Evolutionary conservation across 2,329 filamentous ascomycete genomes (phyloP), one percentile per base, ranked within the genome.

Genomic region (Amylocarpus encephaloides): DNA sequence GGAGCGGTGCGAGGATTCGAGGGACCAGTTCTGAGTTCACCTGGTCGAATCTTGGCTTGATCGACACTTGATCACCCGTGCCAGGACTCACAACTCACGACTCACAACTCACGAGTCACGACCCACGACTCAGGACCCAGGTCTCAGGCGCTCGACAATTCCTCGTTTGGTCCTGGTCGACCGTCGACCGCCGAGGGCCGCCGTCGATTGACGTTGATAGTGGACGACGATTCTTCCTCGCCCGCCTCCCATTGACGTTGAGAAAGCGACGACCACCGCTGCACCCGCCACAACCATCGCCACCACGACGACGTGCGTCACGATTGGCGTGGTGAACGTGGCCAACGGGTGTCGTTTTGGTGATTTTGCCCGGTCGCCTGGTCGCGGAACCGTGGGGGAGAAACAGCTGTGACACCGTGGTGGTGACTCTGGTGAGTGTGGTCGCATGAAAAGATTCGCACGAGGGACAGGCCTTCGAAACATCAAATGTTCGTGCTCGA

Each of bases 401-500:
- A 19, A 15, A 9, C 12, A 33, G 22, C 15, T 32, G 40, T 39
- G 52, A 47, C 51, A 47, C 46, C 22, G 48, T 53, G 53, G 46
- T 51, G 4, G n/a, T n/a, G n/a, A n/a, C n/a, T n/a, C n/a, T n/a
- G n/a, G n/a, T n/a, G n/a, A n/a, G n/a, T n/a, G n/a, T n/a, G n/a
- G 46, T 49, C 53, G 59, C 56, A 62, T 62, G 54, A 61, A 48
- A 48, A 46, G 60, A 61, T 62, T 57, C 34, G 34, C 59, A 47
- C 57, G 50, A 22, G 35, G 43, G 19, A 29, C 42, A 40, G 51
- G 57, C 55, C 42, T 51, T 48, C 56, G 63, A 65, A 65, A 65
- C 63, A 61, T 49, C 51, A 60, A 59, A 54, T 64, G 63, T 65
- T 63, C 46, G 60, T 59, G 51, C 45, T 52, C 52, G 46, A 52